These are phyloP conservation scores for Plantago elongata DNA, from an alignment of 257 asterid species.

Conservation along the genomic window DNA sequence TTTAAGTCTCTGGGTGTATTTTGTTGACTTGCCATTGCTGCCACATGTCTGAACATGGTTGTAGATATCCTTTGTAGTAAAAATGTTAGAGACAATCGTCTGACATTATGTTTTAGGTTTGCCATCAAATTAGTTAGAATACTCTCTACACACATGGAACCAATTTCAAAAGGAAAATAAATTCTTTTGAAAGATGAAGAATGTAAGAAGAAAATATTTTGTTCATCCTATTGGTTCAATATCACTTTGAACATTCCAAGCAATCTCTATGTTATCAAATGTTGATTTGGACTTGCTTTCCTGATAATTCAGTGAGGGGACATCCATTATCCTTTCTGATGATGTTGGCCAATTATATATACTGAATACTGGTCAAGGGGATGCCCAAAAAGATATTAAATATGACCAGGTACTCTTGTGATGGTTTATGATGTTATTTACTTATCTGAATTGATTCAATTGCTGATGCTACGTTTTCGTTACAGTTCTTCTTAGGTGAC, in stretches of 20 bases:
- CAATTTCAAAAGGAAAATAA: too few species aligned
- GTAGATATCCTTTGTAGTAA: too few species aligned
- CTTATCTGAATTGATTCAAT: conserved; percentile 17
- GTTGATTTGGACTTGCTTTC: conserved; percentile 20
- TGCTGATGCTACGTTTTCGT: conserved; percentile 27
- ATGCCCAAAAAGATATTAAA: conserved; percentile 84
- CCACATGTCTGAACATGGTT: too few species aligned
- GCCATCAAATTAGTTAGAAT: too few species aligned
- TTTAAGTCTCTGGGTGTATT: too few species aligned
- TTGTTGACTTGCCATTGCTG: too few species aligned
- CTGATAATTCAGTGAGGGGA: conserved; percentile 76
- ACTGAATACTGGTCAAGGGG: conserved; percentile 93
- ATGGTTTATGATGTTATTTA: conserved; percentile 4
- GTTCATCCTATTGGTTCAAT: conserved; percentile 8
- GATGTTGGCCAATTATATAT: conserved; percentile 89
- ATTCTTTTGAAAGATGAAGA: too few species aligned
- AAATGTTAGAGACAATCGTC: too few species aligned
- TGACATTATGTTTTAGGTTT: too few species aligned
- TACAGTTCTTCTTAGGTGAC: conserved; percentile 93
- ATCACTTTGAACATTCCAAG: conserved; percentile 1
- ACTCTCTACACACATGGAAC: too few species aligned
- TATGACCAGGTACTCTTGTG: conserved; percentile 70
- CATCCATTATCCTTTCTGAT: conserved; percentile 93
- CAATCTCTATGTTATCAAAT: conserved; percentile 10
- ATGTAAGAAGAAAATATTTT: too few species aligned